These are phyloP conservation scores for Sugiyamaella mastotermitis DNA, from an alignment of 805 yeast genomes.

Conservation along the genomic window DNA sequence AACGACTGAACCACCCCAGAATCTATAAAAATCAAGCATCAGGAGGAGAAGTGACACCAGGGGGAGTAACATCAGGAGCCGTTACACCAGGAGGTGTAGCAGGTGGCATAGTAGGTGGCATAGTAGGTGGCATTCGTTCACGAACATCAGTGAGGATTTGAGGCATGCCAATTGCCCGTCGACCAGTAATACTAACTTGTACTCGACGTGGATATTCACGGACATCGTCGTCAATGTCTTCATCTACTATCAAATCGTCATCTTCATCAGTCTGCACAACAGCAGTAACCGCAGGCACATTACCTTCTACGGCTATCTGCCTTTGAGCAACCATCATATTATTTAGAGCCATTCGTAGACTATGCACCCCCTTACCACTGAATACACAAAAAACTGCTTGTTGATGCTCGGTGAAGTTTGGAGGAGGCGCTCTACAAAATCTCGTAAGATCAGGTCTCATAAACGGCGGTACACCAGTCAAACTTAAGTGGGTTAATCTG, in stretches of 20 bases:
- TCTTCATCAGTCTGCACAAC: neutral
- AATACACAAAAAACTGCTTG: slow-evolving; percentile 85
- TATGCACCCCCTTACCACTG: slow-evolving; percentile 81
- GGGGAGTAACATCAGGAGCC: no score
- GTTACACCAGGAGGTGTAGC: no score
- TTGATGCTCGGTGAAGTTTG: slow-evolving; percentile 84
- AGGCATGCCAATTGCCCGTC: neutral
- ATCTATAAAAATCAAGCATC: neutral
- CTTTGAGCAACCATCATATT: slow-evolving; percentile 7
- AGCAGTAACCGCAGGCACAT: neutral
- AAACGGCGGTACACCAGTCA: slow-evolving; percentile 90
- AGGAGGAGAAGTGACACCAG: no score
- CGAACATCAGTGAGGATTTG: neutral
- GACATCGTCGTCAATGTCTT: slow-evolving; percentile 1
- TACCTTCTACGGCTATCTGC: neutral
- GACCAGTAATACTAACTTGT: neutral
- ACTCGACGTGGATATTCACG: neutral
- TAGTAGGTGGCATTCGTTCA: neutral
- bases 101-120: neutral
- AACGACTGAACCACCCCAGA: neutral
- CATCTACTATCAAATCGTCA: neutral
- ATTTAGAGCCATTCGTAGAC: slow-evolving; percentile 64
- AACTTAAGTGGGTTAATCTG: slow-evolving; percentile 77
- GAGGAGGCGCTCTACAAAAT: slow-evolving; percentile 88
- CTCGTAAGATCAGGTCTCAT: slow-evolving; percentile 76